Percentiles rank a stretch among this genome's conserved stretches.
Conservation (phyloP, 2,329 filamentous ascomycete genomes). For the Alternaria sp. region DNA sequence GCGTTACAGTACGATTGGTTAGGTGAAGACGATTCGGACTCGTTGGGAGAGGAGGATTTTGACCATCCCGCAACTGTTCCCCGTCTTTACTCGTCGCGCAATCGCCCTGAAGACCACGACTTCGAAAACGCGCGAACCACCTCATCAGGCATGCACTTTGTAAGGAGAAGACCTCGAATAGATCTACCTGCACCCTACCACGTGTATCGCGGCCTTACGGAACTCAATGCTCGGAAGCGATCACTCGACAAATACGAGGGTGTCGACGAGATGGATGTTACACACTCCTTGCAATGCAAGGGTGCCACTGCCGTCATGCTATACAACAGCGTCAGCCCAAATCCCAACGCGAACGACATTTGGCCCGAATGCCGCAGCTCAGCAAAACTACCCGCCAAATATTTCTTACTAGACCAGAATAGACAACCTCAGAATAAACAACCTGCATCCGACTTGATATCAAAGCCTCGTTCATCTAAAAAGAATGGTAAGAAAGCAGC, state of each 20-base stretch:
- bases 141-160: background rate
- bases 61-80: background rate
- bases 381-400: conserved; percentile 38
- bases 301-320: conserved; percentile 38
- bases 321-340: conserved; percentile 28
- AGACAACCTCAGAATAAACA: background rate
- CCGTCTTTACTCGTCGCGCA: background rate
- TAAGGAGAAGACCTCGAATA: background rate
- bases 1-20: conserved; percentile 21
- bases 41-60: conserved; percentile 1
- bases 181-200: background rate
- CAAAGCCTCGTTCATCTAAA: conserved; percentile 5
- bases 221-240: conserved; percentile 25
- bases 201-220: conserved; percentile 1
- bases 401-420: conserved; percentile 28
- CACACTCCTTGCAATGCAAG: conserved; percentile 22
- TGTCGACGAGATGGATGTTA: conserved; percentile 22
- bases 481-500: conserved; percentile 1
- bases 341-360: conserved; percentile 45
- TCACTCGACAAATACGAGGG: conserved; percentile 29
- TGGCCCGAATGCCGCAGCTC: conserved; percentile 47
- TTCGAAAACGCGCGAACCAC: background rate
- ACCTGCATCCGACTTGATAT: background rate
- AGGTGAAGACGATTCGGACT: conserved; percentile 3
- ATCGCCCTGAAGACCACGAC: background rate